phyloP scores from a whole-genome alignment of 305 asterid species.

The Andrographis paniculata region DNA sequence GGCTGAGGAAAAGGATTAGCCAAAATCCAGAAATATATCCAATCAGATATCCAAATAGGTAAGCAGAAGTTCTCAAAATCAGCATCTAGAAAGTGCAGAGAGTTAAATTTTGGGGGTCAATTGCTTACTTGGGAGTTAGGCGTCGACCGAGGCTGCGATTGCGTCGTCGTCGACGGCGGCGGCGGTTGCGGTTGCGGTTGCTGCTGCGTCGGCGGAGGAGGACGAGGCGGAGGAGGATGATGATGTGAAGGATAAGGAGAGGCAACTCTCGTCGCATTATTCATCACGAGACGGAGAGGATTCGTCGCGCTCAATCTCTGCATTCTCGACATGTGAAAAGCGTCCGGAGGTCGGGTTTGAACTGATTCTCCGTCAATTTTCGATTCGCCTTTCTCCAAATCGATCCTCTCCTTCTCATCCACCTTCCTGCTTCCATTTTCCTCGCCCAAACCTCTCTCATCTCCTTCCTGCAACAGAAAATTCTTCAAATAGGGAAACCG shows the following conservation, averaged over 20 bases:
- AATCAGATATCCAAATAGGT: slow-evolving; percentile 12
- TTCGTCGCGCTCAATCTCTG: slow-evolving; percentile 69
- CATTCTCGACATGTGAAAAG: slow-evolving; percentile 54
- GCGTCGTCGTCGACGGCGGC: slow-evolving; percentile 12
- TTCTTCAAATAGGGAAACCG: background rate
- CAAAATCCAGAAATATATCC: slow-evolving; percentile 10
- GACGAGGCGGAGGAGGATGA: slow-evolving; percentile 20
- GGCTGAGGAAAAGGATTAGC: slow-evolving; percentile 21
- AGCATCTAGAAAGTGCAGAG: no score
- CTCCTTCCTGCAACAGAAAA: background rate
- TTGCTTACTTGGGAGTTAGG: slow-evolving; percentile 30
- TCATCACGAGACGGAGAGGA: slow-evolving; percentile 65
- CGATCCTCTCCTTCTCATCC: slow-evolving; percentile 22
- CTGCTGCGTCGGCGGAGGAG: no score
- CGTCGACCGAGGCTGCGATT: slow-evolving; percentile 34
- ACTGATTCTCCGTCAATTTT: slow-evolving; percentile 27
- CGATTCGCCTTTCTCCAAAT: slow-evolving; percentile 68
- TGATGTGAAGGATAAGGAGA: slow-evolving; percentile 41
- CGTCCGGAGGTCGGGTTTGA: slow-evolving; percentile 30
- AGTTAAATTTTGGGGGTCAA: background rate
- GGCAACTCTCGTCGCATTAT: slow-evolving; percentile 69
- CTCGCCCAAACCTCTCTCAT: slow-evolving; percentile 3
- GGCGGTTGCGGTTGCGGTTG: slow-evolving; percentile 14
- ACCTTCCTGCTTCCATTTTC: slow-evolving; percentile 14
- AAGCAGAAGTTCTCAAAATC: no score